Conservation (phyloP, 495 filamentous ascomycete species). For the Neurospora sp. region DNA sequence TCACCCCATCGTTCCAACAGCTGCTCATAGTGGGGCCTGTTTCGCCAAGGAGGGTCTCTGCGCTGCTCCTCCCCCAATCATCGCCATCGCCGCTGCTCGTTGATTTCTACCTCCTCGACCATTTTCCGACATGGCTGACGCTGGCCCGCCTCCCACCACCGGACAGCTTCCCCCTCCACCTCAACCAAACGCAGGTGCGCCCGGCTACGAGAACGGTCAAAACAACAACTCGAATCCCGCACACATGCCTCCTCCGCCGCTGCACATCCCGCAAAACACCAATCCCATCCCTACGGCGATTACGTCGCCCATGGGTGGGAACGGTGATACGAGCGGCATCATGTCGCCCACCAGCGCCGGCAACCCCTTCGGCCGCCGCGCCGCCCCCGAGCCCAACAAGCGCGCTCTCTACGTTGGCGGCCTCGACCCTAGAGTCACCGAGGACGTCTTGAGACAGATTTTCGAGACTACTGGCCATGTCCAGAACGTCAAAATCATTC, state of each 20-base stretch:
- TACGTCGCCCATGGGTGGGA: constrained; percentile 68
- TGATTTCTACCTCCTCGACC: constrained; percentile 2
- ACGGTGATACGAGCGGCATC: constrained; percentile 50
- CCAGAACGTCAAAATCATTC: constrained; percentile 98
- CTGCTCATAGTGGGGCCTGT: constrained; percentile 6
- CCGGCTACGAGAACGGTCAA: constrained; percentile 61
- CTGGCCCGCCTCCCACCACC: constrained; percentile 41
- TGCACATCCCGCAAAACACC: constrained; percentile 92
- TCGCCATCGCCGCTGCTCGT: constrained; percentile 1
- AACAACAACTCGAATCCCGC: constrained; percentile 55
- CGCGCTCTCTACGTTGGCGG: constrained; percentile 93
- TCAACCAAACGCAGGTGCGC: constrained; percentile 55
- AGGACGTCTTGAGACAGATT: constrained; percentile 94
- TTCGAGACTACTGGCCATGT: constrained; percentile 99
- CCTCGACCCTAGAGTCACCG: constrained; percentile 87
- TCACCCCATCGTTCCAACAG: not conserved
- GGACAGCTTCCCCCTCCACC: constrained; percentile 56
- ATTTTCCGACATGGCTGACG: constrained; percentile 54
- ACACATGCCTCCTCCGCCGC: constrained; percentile 90
- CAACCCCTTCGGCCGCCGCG: constrained; percentile 76
- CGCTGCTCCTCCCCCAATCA: constrained; percentile 4
- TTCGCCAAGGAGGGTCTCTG: constrained; percentile 11
- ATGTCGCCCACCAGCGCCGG: constrained; percentile 67
- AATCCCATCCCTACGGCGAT: constrained; percentile 93
- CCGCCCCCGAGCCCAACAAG: constrained; percentile 97